Base-by-base conservation (phyloP, 2,329 filamentous ascomycete genomes). In the Diplodia sapinea region DNA sequence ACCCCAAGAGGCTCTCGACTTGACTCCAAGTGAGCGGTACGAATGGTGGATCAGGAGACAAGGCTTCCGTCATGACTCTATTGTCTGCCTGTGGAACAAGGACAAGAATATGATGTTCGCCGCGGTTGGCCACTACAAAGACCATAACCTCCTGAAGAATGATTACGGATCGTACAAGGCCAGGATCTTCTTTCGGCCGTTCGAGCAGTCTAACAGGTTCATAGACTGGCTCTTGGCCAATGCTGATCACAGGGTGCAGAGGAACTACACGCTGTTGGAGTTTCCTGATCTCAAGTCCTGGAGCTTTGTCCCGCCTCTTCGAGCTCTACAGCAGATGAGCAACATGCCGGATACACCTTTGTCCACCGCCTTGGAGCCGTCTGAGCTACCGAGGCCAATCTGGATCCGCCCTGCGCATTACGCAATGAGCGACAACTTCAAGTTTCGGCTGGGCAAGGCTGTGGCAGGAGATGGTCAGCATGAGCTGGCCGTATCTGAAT, bases 371-470 rank as follows among this genome's bases (percentile, higher is more conserved):
- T 6, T 56, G 20, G 54, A 38, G 9, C 54, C 54, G 3, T 56
- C 54, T 3, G 29, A 11, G 3, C 33, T 56, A 5, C 11, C 33
- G 1, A 7, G n/a, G 26, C n/a, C 54, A 3, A 20, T 33, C 7
- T n/a, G 4, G 17, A n/a, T 57, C 12, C 17, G 5, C 9, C 40
- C 57, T 49, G 38, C 57, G 3, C 23, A 11, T 9, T 62, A 62
- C 8, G 15, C 57, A 0, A 49, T 40, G 33, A 15, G 5, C 2
- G 0, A 63, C 9, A 70, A 69, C 3, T 77, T 78, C 65, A 61
- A 12, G 0, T 77, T 75, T 23, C 54, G 70, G 3, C 49, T 77
- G 0, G 56, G 47, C 0, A 12, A 67, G 13, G 71, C 77, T 20
- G 31, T 49, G 40, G 6, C 15, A 15, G 43, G n/a, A 4, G n/a